Evolutionary conservation across 1,284 basidiomycete species (phyloP).

Genomic region (Sporisorium exsertum): DNA sequence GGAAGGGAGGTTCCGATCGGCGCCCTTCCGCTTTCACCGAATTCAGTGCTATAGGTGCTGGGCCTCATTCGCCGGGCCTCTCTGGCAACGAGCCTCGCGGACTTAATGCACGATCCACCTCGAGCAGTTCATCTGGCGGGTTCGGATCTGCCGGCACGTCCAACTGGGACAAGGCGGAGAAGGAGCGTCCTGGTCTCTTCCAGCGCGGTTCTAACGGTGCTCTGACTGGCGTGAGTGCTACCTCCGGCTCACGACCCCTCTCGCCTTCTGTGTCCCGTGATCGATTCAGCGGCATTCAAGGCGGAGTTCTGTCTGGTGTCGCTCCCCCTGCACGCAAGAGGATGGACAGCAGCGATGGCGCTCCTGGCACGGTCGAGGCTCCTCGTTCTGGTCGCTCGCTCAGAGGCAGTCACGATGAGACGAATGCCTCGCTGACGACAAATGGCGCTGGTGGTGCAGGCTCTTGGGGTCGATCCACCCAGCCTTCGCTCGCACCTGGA

Average conservation of each 20-base stretch:
- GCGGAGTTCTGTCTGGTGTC: conserved; percentile 58
- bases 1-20: conserved; percentile 38
- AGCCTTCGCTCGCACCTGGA: conserved; percentile 15
- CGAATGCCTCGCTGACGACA: conserved; percentile 7
- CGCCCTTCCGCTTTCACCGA: conserved; percentile 40
- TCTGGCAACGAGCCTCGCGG: conserved; percentile 45
- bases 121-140: conserved; percentile 31
- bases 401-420: conserved; percentile 30
- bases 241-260: conserved; percentile 36
- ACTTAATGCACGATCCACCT: conserved; percentile 53
- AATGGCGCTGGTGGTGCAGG: conserved; percentile 17
- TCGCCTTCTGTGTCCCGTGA: conserved; percentile 53
- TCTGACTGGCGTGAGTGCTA: conserved; percentile 28
- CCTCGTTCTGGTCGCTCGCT: conserved; percentile 22
- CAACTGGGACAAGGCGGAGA: conserved; percentile 46
- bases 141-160: conserved; percentile 33
- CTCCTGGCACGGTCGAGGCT: conserved; percentile 8
- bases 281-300: conserved; percentile 59
- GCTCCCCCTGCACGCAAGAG: conserved; percentile 54
- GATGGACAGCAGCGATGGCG: conserved; percentile 56
- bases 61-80: conserved; percentile 36
- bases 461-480: conserved; percentile 30
- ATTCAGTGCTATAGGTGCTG: conserved; percentile 27
- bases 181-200: conserved; percentile 57
- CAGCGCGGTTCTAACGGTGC: conserved; percentile 51